Conservation (phyloP, 2,329 filamentous ascomycete genomes). For the Geosmithia putterillii region DNA sequence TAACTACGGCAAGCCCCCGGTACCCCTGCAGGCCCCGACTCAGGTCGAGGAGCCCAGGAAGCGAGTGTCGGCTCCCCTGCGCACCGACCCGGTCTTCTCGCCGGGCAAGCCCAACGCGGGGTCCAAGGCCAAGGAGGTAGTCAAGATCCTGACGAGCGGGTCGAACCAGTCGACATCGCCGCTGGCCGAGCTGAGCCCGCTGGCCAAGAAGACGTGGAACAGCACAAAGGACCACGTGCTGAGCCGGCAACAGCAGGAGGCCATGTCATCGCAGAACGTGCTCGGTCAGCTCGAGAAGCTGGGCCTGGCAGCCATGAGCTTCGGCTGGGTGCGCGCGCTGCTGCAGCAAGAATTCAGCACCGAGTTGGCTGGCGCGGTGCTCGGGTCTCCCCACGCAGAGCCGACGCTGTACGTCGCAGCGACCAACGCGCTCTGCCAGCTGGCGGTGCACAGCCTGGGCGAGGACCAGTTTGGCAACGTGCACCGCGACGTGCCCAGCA, state of each 20-base stretch:
- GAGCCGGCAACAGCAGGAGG: conserved; percentile 40
- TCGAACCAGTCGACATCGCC: conserved; percentile 25
- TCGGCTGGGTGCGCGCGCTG: conserved; percentile 47
- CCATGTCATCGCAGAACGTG: conserved; percentile 35
- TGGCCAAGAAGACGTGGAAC: conserved; percentile 35
- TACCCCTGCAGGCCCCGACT: conserved; percentile 12
- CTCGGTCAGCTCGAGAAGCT: conserved; percentile 34
- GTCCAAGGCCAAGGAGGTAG: conserved; percentile 16
- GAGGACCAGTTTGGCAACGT: conserved; percentile 83
- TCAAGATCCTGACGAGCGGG: conserved; percentile 9
- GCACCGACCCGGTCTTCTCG: conserved; percentile 31
- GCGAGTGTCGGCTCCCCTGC: conserved; percentile 26
- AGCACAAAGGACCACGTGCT: conserved; percentile 35
- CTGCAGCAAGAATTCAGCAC: conserved; percentile 61
- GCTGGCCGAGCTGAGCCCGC: conserved; percentile 28
- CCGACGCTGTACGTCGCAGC: conserved; percentile 58
- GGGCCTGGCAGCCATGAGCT: conserved; percentile 28
- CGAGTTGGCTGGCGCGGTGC: conserved; percentile 52
- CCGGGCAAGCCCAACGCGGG: conserved; percentile 22
- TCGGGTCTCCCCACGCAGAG: conserved; percentile 64
- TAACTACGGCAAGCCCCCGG: conserved; percentile 36
- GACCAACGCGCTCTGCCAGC: conserved; percentile 52
- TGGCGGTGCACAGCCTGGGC: conserved; percentile 60
- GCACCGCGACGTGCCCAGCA: conserved; percentile 63
- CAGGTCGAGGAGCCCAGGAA: conserved; percentile 14